A percentile compares a stretch with the other conserved stretches of the same genome.
phyloP scores from a whole-genome alignment of 2,329 filamentous ascomycete species.

The Tetracladium maxilliforme region DNA sequence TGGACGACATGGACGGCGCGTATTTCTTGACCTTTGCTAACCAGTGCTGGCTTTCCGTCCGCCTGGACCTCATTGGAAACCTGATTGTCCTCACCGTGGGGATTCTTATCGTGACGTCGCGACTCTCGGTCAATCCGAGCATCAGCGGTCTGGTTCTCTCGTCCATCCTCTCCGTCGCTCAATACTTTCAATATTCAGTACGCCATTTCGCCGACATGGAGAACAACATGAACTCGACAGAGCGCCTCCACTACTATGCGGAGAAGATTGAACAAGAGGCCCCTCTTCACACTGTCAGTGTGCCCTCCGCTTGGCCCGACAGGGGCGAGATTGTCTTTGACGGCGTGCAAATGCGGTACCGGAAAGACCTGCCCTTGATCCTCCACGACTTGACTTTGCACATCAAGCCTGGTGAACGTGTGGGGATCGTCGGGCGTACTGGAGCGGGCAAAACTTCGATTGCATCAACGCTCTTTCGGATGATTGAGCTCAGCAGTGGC shows the following conservation, averaged over 20 bases:
- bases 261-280: conserved; percentile 48
- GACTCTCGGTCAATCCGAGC: conserved; percentile 45
- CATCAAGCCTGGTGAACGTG: conserved; percentile 81
- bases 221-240: conserved; percentile 57
- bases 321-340: conserved; percentile 36
- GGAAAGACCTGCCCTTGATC: conserved; percentile 71
- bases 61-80: conserved; percentile 46
- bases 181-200: conserved; percentile 56
- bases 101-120: conserved; percentile 49
- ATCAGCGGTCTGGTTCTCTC: conserved; percentile 51
- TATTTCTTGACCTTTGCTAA: conserved; percentile 56
- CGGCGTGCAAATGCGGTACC: conserved; percentile 34
- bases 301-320: conserved; percentile 43
- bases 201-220: conserved; percentile 54
- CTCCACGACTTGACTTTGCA: conserved; percentile 83
- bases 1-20: conserved; percentile 53
- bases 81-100: conserved; percentile 46
- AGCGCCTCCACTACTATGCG: conserved; percentile 52
- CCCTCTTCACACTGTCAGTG: conserved; percentile 28
- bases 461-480: conserved; percentile 63
- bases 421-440: conserved; percentile 67
- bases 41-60: conserved; percentile 50
- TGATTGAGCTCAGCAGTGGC: conserved; percentile 54
- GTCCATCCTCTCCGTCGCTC: conserved; percentile 52
- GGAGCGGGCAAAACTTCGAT: conserved; percentile 67